These are phyloP conservation scores for Chalciporus chontae DNA, from an alignment of 768 basidiomycete genomes.

Conservation along the genomic window DNA sequence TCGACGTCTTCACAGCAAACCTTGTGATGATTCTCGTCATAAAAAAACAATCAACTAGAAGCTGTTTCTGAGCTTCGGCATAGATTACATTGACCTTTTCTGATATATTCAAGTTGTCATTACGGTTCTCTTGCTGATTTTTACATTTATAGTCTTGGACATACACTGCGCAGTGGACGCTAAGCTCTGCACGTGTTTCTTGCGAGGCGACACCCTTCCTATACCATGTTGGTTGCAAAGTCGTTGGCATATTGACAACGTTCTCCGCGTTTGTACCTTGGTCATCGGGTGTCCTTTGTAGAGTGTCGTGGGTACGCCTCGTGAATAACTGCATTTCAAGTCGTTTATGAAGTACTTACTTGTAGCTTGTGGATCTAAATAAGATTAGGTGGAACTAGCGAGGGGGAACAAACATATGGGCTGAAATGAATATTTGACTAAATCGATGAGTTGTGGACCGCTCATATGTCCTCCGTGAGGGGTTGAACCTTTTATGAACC, in stretches of 20 bases:
- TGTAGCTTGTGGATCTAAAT: background rate
- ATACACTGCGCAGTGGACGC: too few species aligned
- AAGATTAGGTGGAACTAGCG: background rate
- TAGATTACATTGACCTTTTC: conserved; percentile 46
- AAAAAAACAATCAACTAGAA: conserved; percentile 77
- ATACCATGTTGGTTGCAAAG: too few species aligned
- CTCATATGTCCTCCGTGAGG: background rate
- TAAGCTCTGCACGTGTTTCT: too few species aligned
- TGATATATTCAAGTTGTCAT: conserved; percentile 25
- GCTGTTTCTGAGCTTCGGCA: conserved; percentile 80
- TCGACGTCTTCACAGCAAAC: background rate
- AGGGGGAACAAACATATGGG: background rate
- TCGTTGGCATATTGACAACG: too few species aligned
- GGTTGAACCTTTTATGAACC: background rate
- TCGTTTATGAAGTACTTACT: too few species aligned
- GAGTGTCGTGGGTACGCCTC: too few species aligned
- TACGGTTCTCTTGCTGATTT: background rate
- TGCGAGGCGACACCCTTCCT: too few species aligned
- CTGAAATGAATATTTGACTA: conserved; percentile 21
- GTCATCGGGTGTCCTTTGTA: too few species aligned
- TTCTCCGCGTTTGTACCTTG: too few species aligned
- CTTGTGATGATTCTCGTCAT: conserved; percentile 19
- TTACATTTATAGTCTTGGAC: background rate
- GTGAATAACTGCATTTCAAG: too few species aligned
- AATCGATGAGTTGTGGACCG: background rate